A percentile compares a stretch with the other conserved stretches of the same genome.
These are phyloP conservation scores for Hirschfeldia incana DNA, from an alignment of 345 rosid genomes.

Conservation along the genomic window DNA sequence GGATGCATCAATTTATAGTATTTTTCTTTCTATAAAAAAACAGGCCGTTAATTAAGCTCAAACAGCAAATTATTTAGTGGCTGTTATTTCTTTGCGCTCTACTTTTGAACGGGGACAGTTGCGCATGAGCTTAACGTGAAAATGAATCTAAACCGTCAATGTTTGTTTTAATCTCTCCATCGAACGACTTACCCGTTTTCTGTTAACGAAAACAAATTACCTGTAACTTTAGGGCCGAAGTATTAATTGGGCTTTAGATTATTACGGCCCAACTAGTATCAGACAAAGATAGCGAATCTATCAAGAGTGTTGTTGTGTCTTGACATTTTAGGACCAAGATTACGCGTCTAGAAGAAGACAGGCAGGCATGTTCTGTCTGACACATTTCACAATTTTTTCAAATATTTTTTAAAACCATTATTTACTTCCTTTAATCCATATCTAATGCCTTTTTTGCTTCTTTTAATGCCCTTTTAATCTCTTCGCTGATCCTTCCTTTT, in stretches of 20 bases:
- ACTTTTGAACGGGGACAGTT: conserved; percentile 11
- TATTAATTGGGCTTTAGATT: not conserved
- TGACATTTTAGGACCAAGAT: not conserved
- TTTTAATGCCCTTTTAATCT: conserved; percentile 1
- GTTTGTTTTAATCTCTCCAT: not conserved
- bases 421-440: conserved; percentile 13
- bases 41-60: conserved; percentile 8
- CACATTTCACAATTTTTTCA: conserved; percentile 6
- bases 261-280: not conserved
- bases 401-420: not conserved
- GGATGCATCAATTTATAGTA: not conserved
- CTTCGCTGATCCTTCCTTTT: conserved; percentile 29
- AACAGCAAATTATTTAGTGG: not conserved
- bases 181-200: conserved; percentile 3
- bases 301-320: not conserved
- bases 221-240: not conserved
- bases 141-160: not conserved
- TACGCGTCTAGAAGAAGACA: conserved; percentile 35
- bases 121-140: conserved; percentile 3
- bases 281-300: not conserved
- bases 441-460: not conserved
- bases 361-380: conserved; percentile 40
- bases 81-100: conserved; percentile 1
- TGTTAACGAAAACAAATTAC: not conserved
- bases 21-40: not conserved